Evolutionary conservation across 140 eudicot genomes (phyloP).

Genomic region (Stevia rebaudiana): DNA sequence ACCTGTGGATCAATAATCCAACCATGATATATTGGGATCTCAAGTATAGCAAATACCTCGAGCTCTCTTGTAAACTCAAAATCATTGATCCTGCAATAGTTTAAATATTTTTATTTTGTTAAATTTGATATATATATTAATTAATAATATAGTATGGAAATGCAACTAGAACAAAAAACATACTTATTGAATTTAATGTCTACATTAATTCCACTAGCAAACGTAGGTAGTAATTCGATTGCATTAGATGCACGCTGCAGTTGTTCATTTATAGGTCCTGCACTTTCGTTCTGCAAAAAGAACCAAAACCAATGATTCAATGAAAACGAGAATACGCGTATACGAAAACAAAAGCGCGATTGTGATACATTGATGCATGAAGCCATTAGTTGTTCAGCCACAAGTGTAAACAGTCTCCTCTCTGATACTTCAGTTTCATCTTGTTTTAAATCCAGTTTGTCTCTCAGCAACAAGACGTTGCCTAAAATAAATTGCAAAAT

Average conservation of each 20-base stretch:
- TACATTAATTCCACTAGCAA: slow-evolving; percentile 77
- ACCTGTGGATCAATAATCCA: slow-evolving; percentile 98
- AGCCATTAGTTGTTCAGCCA: slow-evolving; percentile 68
- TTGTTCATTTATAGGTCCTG: slow-evolving; percentile 65
- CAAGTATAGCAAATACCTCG: slow-evolving; percentile 73
- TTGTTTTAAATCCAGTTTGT: slow-evolving; percentile 52
- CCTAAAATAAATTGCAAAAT: slow-evolving; percentile 40
- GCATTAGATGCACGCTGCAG: slow-evolving; percentile 71
- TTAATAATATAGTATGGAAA: not conserved
- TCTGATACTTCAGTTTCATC: slow-evolving; percentile 67
- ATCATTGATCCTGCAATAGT: slow-evolving; percentile 16
- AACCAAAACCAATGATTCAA: slow-evolving; percentile 5
- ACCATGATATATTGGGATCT: slow-evolving; percentile 89
- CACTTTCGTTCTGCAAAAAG: slow-evolving; percentile 61
- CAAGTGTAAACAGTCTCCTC: slow-evolving; percentile 69
- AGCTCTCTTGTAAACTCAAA: slow-evolving; percentile 80
- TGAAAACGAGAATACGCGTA: slow-evolving; percentile 1
- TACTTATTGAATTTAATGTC: slow-evolving; percentile 71
- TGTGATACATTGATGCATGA: slow-evolving; percentile 56
- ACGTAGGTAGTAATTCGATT: slow-evolving; percentile 74
- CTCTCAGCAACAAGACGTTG: slow-evolving; percentile 65
- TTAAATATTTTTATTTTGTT: not conserved
- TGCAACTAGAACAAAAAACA: not conserved
- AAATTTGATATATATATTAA: not conserved
- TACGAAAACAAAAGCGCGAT: slow-evolving; percentile 2